Base-by-base conservation (phyloP, 2,329 filamentous ascomycete genomes). In the Helminthosporium solani region DNA sequence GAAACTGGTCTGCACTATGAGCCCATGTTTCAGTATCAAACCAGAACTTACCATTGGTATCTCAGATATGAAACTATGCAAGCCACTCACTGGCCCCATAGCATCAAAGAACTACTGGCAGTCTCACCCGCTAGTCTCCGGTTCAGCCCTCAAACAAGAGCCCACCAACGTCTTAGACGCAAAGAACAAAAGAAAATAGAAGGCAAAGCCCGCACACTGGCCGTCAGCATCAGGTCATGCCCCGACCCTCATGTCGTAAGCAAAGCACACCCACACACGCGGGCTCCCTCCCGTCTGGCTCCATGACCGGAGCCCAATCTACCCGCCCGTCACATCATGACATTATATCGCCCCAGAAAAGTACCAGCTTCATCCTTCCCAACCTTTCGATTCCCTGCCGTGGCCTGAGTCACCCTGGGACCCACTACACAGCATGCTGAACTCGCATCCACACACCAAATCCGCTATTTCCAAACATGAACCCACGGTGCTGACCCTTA, bases 1-100 rank as follows among this genome's bases (percentile, higher is more conserved):
- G 9, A 5, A 25, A 9, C 27, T 28, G n/a, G 19, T 34, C 40
- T 33, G 28, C 40, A 21, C 18, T 19, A 39, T 28, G 36, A 21
- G 15, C 9, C 4, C 16, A 25, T 25, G 36, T 30, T 16, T 33
- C 15, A 9, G 20, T 8, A 31, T 18, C 20, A 11, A 31, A 15
- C n/a, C 16, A 18, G 8, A 42, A 6, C n/a, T 11, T 42, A 18
- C 35, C 21, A 42, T 42, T 42, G 40, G 40, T 42, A 42, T 40
- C 27, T 31, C 18, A 16, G 14, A 30, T 16, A 39, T 18, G n/a
- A 19, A 16, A 15, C 4, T 27, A 15, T 33, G 38, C 27, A 40
- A 40, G 38, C 38, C 27, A 31, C 20, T 5, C 21, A 3, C 6
- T n/a, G n/a, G n/a, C 14, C 20, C 20, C 4, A 5, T 14, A 19